Conservation (phyloP, 2,329 filamentous ascomycete species). For the Xylariaceae sp. region DNA sequence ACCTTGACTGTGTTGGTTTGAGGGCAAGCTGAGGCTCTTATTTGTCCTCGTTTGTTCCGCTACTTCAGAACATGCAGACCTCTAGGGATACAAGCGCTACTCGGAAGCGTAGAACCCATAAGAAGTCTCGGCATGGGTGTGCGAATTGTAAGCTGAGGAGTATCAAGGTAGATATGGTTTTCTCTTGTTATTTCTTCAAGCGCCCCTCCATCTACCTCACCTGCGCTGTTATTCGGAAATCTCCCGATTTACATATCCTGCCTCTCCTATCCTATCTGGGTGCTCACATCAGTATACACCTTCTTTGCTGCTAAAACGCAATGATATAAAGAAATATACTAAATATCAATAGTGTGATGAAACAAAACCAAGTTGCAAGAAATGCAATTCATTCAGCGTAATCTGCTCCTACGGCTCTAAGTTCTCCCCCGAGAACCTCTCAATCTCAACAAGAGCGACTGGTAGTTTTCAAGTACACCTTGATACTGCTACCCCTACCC, state of each 20-base stretch:
- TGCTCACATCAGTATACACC: too few species aligned
- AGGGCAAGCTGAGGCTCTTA: too few species aligned
- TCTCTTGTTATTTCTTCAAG: too few species aligned
- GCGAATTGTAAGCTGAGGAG: constrained; percentile 62
- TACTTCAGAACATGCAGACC: too few species aligned
- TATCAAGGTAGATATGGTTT: constrained; percentile 48
- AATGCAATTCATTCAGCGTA: constrained; percentile 23
- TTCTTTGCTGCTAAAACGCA: too few species aligned
- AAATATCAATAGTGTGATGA: constrained; percentile 24
- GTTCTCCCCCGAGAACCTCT: constrained; percentile 16
- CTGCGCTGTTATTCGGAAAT: too few species aligned
- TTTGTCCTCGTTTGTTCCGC: too few species aligned
- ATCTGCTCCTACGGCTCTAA: constrained; percentile 23
- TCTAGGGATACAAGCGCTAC: neutral
- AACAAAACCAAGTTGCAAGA: constrained; percentile 25
- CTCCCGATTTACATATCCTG: too few species aligned
- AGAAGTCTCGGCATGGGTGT: constrained; percentile 61
- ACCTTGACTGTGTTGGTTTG: too few species aligned
- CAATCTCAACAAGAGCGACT: neutral
- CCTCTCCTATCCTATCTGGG: too few species aligned
- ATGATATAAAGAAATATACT: constrained; percentile 1
- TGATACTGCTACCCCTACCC: neutral
- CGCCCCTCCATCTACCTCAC: too few species aligned
- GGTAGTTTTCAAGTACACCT: constrained; percentile 16
- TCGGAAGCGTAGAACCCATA: constrained; percentile 50